These are phyloP conservation scores for Trichoderma virens DNA, from an alignment of 495 filamentous ascomycete genomes.

Conservation along the genomic window DNA sequence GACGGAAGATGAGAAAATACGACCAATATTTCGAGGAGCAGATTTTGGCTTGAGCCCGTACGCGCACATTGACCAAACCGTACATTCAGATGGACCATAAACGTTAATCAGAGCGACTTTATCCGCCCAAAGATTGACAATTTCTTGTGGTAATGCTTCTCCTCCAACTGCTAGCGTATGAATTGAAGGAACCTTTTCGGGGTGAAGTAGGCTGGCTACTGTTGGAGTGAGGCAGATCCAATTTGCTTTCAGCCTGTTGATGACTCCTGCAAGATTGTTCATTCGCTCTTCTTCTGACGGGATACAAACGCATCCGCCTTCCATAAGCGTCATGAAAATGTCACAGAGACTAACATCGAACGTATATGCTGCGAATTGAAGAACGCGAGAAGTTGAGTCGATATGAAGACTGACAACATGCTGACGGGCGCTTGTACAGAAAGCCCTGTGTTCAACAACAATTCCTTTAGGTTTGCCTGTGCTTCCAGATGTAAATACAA, in stretches of 20 bases:
- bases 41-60: slow-evolving; percentile 3
- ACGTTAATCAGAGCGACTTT: slow-evolving; percentile 36
- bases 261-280: slow-evolving; percentile 28
- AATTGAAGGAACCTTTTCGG: slow-evolving; percentile 27
- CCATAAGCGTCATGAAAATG: slow-evolving; percentile 55
- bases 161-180: slow-evolving; percentile 33
- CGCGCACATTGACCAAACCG: slow-evolving; percentile 26
- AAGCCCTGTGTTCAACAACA: background rate
- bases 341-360: slow-evolving; percentile 64
- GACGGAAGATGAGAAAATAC: slow-evolving; percentile 34
- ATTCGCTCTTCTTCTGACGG: slow-evolving; percentile 34
- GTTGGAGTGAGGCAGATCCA: slow-evolving; percentile 38
- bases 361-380: slow-evolving; percentile 58
- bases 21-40: slow-evolving; percentile 31
- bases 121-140: slow-evolving; percentile 32
- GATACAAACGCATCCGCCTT: slow-evolving; percentile 47
- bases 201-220: slow-evolving; percentile 34
- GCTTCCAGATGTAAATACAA: background rate
- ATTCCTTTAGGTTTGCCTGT: background rate
- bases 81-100: slow-evolving; percentile 37
- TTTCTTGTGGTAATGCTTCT: background rate
- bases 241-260: slow-evolving; percentile 38
- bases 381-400: background rate
- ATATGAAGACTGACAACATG: background rate
- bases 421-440: background rate